These are phyloP conservation scores for Rhodosporidiobolus sp. DNA, from an alignment of 768 basidiomycete genomes.

Conservation along the genomic window DNA sequence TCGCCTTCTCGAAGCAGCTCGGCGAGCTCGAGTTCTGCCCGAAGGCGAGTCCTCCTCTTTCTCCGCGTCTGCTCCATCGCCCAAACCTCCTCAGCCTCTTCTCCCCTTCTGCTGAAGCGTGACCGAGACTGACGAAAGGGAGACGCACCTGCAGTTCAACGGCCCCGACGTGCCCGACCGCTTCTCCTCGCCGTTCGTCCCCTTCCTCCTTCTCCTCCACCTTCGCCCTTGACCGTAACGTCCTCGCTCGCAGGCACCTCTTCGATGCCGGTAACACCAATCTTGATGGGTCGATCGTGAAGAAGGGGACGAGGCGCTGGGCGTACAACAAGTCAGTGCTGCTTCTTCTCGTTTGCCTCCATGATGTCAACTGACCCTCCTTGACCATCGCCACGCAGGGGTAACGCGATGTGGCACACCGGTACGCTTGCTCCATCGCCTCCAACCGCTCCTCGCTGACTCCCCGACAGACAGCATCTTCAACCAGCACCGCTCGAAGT, in stretches of 20 bases:
- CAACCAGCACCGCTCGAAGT: conserved; percentile 44
- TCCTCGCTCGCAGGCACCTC: conserved; percentile 20
- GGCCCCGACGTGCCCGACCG: conserved; percentile 40
- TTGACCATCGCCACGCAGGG: not conserved
- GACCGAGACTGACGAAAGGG: not conserved
- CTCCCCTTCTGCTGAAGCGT: not conserved
- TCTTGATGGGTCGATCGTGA: conserved; percentile 39
- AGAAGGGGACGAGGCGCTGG: conserved; percentile 36
- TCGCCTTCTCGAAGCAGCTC: conserved; percentile 42
- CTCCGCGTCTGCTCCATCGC: too few species aligned
- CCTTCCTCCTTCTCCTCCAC: not conserved
- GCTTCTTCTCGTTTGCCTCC: not conserved
- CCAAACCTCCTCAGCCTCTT: too few species aligned
- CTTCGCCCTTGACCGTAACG: not conserved
- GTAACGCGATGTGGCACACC: conserved; percentile 45
- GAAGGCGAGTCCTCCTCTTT: not conserved
- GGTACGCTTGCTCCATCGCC: conserved; percentile 5
- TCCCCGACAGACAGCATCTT: conserved; percentile 25
- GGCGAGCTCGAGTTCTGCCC: conserved; percentile 42
- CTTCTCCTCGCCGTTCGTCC: conserved; percentile 33
- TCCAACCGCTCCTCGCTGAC: too few species aligned
- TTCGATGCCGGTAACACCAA: conserved; percentile 46
- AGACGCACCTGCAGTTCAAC: conserved; percentile 36
- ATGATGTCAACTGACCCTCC: too few species aligned
- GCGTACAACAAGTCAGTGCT: conserved; percentile 36